A percentile compares a stretch with the other conserved stretches of the same genome.
These are phyloP conservation scores for Calycina marina DNA, from an alignment of 2,329 filamentous ascomycete species.

Conservation along the genomic window DNA sequence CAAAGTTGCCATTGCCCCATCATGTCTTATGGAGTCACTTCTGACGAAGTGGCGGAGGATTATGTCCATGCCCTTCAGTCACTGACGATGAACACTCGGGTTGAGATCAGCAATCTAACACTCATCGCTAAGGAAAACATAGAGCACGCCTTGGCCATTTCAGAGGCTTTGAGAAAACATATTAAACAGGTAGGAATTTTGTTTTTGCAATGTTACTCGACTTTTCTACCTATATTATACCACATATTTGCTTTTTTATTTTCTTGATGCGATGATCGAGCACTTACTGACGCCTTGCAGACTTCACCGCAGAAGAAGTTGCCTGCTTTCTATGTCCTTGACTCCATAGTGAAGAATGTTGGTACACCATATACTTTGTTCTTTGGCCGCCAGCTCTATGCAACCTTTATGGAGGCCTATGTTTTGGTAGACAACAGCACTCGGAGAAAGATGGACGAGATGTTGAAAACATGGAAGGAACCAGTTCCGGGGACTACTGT, in stretches of 20 bases:
- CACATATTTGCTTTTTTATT: conserved; percentile 12
- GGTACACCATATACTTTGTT: conserved; percentile 95
- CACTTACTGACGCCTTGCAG: conserved; percentile 32
- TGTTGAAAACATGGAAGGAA: conserved; percentile 97
- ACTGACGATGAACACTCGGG: conserved; percentile 76
- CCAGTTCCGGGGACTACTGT: conserved; percentile 89
- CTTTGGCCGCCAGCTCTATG: conserved; percentile 79
- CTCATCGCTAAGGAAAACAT: conserved; percentile 97
- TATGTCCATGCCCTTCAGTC: conserved; percentile 90
- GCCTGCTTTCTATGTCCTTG: conserved; percentile 91
- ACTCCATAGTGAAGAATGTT: conserved; percentile 97
- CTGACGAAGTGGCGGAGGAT: conserved; percentile 81
- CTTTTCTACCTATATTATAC: neutral
- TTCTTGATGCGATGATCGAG: conserved; percentile 7
- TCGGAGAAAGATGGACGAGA: conserved; percentile 85
- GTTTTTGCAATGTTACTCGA: conserved; percentile 8
- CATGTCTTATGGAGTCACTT: conserved; percentile 47
- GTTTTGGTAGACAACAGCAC: conserved; percentile 72
- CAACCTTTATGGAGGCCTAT: conserved; percentile 95
- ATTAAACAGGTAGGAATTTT: conserved; percentile 70
- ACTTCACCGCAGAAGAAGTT: conserved; percentile 79
- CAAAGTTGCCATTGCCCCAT: conserved; percentile 28
- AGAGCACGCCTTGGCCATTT: conserved; percentile 86
- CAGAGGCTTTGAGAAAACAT: conserved; percentile 78
- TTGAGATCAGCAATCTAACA: conserved; percentile 94